A percentile compares a stretch with the other conserved stretches of the same genome.
Evolutionary conservation across 345 rosid genomes (phyloP).

Genomic region (Lepidium aucheri): DNA sequence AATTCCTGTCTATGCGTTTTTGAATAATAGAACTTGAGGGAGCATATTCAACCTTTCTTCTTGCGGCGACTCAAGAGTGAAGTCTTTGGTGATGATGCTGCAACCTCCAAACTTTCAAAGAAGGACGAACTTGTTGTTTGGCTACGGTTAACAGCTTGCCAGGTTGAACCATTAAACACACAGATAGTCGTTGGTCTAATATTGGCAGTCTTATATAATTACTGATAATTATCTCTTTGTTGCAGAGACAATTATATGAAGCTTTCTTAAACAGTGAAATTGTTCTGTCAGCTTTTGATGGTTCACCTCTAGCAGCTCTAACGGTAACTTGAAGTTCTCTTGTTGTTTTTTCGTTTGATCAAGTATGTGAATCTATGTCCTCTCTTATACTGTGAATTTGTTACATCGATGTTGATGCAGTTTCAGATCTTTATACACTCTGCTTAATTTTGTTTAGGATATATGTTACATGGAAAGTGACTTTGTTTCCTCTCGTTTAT

Average conservation of each 20-base stretch:
- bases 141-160: conserved; percentile 77
- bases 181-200: neutral
- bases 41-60: conserved; percentile 84
- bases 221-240: conserved; percentile 7
- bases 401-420: neutral
- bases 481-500: neutral
- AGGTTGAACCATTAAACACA: conserved; percentile 40
- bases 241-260: conserved; percentile 78
- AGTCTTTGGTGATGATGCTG: conserved; percentile 54
- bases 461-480: neutral
- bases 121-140: conserved; percentile 91
- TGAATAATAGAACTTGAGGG: conserved; percentile 64
- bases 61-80: conserved; percentile 88
- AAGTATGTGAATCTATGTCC: neutral
- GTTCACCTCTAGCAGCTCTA: conserved; percentile 96
- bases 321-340: conserved; percentile 46
- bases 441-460: neutral
- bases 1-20: neutral
- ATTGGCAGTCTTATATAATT: neutral
- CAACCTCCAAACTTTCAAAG: conserved; percentile 64
- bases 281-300: conserved; percentile 92
- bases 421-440: neutral
- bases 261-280: conserved; percentile 86
- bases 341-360: neutral
- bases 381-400: neutral